Evolutionary conservation across 768 basidiomycete species (phyloP), one percentile per base, ranked within the genome.

Genomic region (Russula sp.): DNA sequence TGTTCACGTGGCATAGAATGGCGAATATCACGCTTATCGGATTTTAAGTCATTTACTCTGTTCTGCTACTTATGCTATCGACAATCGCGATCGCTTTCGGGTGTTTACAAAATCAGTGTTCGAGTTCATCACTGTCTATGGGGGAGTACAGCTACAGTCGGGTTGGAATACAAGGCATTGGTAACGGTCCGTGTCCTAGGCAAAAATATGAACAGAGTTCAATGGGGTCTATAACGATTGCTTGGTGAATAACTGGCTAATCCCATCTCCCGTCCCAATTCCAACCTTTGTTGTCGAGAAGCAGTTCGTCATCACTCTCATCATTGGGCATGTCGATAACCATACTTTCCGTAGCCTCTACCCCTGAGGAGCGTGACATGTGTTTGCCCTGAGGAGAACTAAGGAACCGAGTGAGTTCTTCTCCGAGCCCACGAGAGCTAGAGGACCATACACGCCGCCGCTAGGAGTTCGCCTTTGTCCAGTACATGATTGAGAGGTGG

Each of bases 181-280:
- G 10, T 26, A 36, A 46, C 9, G 26, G 32, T 62, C 42, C 32
- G 18, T 34, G 42, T 53, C 52, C 30, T 7, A 40, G 3, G 34
- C 32, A 44, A 46, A 22, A 55, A 55, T 9, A 30, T 36, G 28
- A 11, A 11, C 20, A 20, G n/a, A n/a, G 14, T 40, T 38, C 22
- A 11, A 26, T 30, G 40, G 20, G 26, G 20, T 22, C 20, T 10
- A 50, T 20, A 30, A 50, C 24, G 26, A 24, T 24, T 28, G 9
- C 26, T 20, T 2, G 34, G 20, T 46, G 20, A n/a, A 46, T 32
- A 42, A 56, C 38, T 32, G 13, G 49, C 20, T 59, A 61, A n/a
- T 67, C 52, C 67, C 67, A 67, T 44, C 28, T 54, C 18, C 67
- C 67, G 42, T 69, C 66, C 66, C 68, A 68, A 54, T 64, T 67